Base-by-base conservation (phyloP, 805 yeast species). In the Candida qinlingensis region DNA sequence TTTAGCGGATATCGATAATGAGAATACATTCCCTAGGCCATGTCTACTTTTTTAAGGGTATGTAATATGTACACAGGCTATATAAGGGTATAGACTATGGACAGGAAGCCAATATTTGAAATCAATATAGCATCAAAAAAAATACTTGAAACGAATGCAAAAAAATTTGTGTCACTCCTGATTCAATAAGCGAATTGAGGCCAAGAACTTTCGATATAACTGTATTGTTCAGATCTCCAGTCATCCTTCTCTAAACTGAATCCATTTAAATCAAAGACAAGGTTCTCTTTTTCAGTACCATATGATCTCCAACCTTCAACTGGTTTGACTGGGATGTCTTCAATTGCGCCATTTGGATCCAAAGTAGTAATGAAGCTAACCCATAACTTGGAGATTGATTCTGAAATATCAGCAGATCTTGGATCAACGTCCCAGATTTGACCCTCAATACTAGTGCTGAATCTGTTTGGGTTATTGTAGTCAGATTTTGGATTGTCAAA, bases 291-390 rank as follows among this genome's bases (percentile, higher is more conserved):
- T 9, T 19, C 25, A 7, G 38, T 36, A 13, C 9, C 26, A 39
- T 49, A 49, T 2, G 36, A 34, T 26, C 49, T 46, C 52, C 52
- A 49, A 4, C 41, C 40, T 28, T 38, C 37, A 2, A n/a, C 30
- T 7, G n/a, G 30, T 6, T 30, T 38, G 4, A 26, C 44, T 1
- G n/a, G 27, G 7, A 34, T n/a, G 4, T 36, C 39, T 7, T 33
- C 33, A 7, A n/a, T 4, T 2, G 27, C 46, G 4, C 7, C 73
- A 54, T 70, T 65, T 47, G 73, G 58, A 55, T 72, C 74, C 39
- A 73, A 74, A 55, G 73, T 67, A 54, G 71, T 34, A 10, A 49
- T 42, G 36, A 49, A 49, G 10, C 39, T 27, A 29, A 19, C 47
- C 49, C 49, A 49, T 3, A 45, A 12, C 19, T 49, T 49, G 5